These are phyloP conservation scores for Tuctoria greenei DNA, from an alignment of 176 grass and related monocot species.

Conservation along the genomic window DNA sequence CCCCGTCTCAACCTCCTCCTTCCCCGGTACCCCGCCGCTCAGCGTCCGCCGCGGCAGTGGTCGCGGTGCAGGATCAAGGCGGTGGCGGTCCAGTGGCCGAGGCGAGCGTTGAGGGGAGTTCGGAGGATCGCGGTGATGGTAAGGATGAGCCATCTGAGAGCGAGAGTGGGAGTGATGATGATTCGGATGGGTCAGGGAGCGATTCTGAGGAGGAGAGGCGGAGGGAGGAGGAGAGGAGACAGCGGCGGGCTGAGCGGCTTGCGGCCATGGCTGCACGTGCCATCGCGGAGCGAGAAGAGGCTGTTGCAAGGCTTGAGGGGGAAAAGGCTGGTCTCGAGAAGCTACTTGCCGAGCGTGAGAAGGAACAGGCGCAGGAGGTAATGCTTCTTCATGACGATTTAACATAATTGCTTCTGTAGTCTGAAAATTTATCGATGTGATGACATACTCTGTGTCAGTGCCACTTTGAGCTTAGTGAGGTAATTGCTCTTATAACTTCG, in stretches of 20 bases:
- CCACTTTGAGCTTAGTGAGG: neutral
- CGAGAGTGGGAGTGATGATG: constrained; percentile 42
- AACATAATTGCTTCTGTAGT: neutral
- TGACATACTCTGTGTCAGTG: neutral
- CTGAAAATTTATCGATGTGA: neutral
- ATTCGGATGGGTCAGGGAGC: constrained; percentile 53
- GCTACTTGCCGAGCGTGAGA: constrained; percentile 82
- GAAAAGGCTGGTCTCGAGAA: constrained; percentile 75
- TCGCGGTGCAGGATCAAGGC: constrained; percentile 26
- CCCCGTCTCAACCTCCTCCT: constrained; percentile 15
- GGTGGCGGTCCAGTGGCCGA: constrained; percentile 15
- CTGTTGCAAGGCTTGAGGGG: constrained; percentile 59
- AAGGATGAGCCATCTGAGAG: constrained; percentile 28
- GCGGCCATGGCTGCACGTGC: constrained; percentile 59
- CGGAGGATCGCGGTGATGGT: neutral
- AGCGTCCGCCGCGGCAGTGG: constrained; percentile 35
- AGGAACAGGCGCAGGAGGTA: constrained; percentile 86
- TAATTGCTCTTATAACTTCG: neutral
- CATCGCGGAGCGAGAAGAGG: constrained; percentile 73
- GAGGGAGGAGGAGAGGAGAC: constrained; percentile 79
- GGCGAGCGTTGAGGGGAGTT: constrained; percentile 2
- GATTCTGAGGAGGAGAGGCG: constrained; percentile 68
- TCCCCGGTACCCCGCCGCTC: constrained; percentile 40
- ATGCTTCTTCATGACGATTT: neutral
- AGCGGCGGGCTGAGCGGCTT: constrained; percentile 51